These are phyloP conservation scores for Saccharum officinarum DNA, from an alignment of 176 grass and related monocot genomes.

Conservation along the genomic window DNA sequence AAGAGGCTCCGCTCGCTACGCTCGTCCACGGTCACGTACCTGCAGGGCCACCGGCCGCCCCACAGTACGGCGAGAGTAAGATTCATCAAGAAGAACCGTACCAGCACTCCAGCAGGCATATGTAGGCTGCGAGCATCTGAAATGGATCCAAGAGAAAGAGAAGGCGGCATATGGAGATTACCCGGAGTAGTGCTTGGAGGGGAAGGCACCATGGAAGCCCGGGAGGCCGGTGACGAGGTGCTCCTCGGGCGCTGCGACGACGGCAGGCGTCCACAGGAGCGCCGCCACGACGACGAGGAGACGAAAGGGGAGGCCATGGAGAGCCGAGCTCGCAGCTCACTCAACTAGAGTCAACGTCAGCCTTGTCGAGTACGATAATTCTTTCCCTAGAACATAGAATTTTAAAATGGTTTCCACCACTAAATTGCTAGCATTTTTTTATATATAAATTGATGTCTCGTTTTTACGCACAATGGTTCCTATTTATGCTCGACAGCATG, in stretches of 20 bases:
- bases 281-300: neutral
- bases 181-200: constrained; percentile 75
- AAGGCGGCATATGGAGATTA: neutral
- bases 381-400: no score
- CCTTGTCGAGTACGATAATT: no score
- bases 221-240: constrained; percentile 52
- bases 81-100: neutral
- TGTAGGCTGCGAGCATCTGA: neutral
- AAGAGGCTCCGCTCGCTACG: constrained; percentile 54
- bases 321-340: neutral
- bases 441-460: no score
- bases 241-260: constrained; percentile 36
- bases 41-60: neutral
- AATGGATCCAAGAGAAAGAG: neutral
- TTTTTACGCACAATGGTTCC: no score
- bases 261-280: neutral
- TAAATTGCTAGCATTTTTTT: no score
- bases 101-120: neutral
- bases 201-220: constrained; percentile 54
- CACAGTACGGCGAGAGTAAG: neutral
- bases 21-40: constrained; percentile 51
- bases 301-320: neutral
- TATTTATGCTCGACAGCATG: no score
- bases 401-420: no score
- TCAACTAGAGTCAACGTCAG: no score